A percentile compares a stretch with the other conserved stretches of the same genome.
Evolutionary conservation across 257 asterid species (phyloP).

Genomic region (Solanum gracilifrons): DNA sequence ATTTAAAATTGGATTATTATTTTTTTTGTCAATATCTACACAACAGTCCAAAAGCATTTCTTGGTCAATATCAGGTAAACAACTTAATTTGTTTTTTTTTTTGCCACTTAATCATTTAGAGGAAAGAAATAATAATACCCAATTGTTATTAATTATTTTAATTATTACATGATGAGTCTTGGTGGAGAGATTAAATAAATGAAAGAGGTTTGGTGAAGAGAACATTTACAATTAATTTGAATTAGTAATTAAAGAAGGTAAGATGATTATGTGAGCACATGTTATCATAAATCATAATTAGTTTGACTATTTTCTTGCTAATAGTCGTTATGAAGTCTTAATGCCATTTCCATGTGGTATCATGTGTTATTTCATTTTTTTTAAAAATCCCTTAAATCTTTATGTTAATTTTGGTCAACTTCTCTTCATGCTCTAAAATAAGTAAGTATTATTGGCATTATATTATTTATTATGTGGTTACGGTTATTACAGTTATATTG

Average conservation of each 20-base stretch:
- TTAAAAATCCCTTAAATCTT: not conserved
- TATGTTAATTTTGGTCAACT: constrained; percentile 13
- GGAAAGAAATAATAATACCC: not conserved
- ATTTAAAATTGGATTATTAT: not conserved
- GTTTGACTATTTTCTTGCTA: constrained; percentile 32
- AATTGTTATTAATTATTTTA: constrained; percentile 8
- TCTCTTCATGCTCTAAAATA: constrained; percentile 7
- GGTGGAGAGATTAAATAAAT: not conserved
- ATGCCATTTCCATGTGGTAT: constrained; percentile 61
- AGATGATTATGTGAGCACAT: not conserved
- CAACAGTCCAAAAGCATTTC: constrained; percentile 25
- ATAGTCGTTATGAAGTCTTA: constrained; percentile 11
- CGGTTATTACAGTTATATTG: not conserved
- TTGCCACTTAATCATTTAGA: not conserved
- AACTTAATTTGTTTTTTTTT: not conserved
- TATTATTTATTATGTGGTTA: not conserved
- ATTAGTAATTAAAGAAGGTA: not conserved
- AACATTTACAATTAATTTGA: constrained; percentile 1
- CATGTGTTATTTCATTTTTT: constrained; percentile 32
- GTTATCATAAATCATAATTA: not conserved
- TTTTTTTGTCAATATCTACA: constrained; percentile 6
- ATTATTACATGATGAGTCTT: constrained; percentile 19
- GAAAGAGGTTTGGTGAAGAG: constrained; percentile 29
- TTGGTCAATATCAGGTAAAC: constrained; percentile 28
- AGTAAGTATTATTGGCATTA: not conserved